Base-by-base conservation (phyloP, 108 stramenopile genomes). In the Pseudonitzschia multistriata region DNA sequence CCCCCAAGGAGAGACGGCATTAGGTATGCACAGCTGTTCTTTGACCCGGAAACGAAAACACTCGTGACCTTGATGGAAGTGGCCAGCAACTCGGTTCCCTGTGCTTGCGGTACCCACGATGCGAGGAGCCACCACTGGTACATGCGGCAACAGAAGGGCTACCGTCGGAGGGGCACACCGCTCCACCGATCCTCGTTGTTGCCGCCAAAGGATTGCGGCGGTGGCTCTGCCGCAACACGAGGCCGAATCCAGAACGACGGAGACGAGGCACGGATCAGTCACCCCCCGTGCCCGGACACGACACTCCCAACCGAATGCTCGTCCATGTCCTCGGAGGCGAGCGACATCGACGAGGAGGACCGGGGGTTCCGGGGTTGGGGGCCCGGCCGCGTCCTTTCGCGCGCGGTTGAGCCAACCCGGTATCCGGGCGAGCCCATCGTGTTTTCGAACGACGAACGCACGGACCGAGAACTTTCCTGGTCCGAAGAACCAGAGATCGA, bases 51-150 rank as follows among this genome's bases (percentile, higher is more conserved):
- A 61, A 66, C 52, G 33, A 57, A 74, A 25, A n/a, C 39, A 27
- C 57, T 74, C 22, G 73, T 74, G 15, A 67, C 73, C 5, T 25
- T 74, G 33, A 74, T 74, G 73, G 66, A 74, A 39, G 34, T 74
- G 21, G 31, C 54, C 8, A 52, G 24, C 2, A 52, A 52, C 22
- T 24, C 25, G 21, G 24, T 7, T 24, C 19, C 50, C 50, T 7
- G 36, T 8, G 45, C 25, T 40, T 1, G 3, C n/a, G 40, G 25
- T 25, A 35, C 6, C 17, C n/a, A 21, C 27, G 24, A 27, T 19
- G 22, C 24, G 13, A 25, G 8, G 25, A 10, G 50, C 22, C 50
- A 25, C 24, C 50, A 25, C 21, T 37, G 17, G 1, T 5, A 42
- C 34, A 49, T 30, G 21, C 49, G 48, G 34, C 28, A 15, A 50